Percentiles rank a stretch among this genome's conserved stretches.
Conservation (phyloP, 306 rosid genomes). For the Luffa acutangula region DNA sequence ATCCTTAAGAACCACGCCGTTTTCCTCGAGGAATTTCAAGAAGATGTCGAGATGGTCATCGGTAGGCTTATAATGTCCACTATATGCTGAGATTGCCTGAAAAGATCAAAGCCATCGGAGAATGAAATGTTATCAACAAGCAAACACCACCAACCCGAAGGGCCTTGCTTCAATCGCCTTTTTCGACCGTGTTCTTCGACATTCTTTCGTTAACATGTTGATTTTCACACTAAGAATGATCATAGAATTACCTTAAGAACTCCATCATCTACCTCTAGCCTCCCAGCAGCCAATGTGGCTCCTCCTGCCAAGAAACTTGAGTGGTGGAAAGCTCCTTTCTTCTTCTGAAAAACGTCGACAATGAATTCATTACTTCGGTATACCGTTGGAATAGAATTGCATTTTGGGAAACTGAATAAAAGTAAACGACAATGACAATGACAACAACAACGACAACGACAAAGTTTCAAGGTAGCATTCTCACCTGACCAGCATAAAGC, state of each 20-base stretch:
- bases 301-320: conserved; percentile 95
- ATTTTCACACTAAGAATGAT: not conserved
- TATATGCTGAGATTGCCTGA: conserved; percentile 85
- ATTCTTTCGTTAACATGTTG: not conserved
- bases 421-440: not conserved
- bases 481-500: conserved; percentile 88
- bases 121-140: not conserved
- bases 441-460: not conserved
- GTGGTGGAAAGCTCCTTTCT: conserved; percentile 83
- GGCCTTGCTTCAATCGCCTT: not conserved
- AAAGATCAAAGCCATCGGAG: conserved; percentile 17
- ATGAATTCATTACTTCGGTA: not conserved
- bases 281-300: conserved; percentile 82
- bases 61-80: conserved; percentile 93
- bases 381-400: not conserved
- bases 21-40: conserved; percentile 52
- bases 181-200: not conserved
- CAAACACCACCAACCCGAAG: not conserved
- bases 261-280: conserved; percentile 65
- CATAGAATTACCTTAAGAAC: conserved; percentile 47
- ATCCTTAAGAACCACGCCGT: conserved; percentile 55
- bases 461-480: conserved; percentile 3
- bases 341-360: conserved; percentile 38
- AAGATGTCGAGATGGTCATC: conserved; percentile 58
- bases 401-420: not conserved